Conservation (phyloP, 768 basidiomycete genomes). For the Candolleomyces eurysporus region DNA sequence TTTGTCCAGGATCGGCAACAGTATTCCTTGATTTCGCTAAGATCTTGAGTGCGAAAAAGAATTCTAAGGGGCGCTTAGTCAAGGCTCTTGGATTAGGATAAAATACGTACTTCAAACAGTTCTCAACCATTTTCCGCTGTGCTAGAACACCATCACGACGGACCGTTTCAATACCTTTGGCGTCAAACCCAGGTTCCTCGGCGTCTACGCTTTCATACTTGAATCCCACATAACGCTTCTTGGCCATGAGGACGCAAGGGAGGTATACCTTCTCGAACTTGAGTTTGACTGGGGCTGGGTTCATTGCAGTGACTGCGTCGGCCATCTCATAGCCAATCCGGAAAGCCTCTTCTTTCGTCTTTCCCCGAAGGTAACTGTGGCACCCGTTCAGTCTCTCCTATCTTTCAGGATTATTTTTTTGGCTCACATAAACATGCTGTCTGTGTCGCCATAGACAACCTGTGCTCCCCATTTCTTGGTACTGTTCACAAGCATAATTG, state of each 20-base stretch:
- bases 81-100: not conserved
- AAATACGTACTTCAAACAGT: slow-evolving; percentile 70
- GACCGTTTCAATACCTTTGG: slow-evolving; percentile 97
- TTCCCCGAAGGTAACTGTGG: slow-evolving; percentile 72
- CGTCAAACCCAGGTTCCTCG: slow-evolving; percentile 78
- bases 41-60: slow-evolving; percentile 85
- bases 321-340: slow-evolving; percentile 91
- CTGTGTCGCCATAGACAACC: slow-evolving; percentile 97
- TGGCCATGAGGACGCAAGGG: slow-evolving; percentile 93
- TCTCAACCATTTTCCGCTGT: slow-evolving; percentile 91
- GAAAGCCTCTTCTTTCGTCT: slow-evolving; percentile 92
- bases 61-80: slow-evolving; percentile 49
- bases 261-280: slow-evolving; percentile 99
- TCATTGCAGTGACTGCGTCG: slow-evolving; percentile 78
- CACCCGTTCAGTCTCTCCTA: not conserved
- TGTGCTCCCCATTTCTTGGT: slow-evolving; percentile 85
- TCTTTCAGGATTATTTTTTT: not conserved
- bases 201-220: slow-evolving; percentile 89
- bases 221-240: slow-evolving; percentile 98
- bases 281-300: slow-evolving; percentile 89
- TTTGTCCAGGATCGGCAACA: slow-evolving; percentile 83
- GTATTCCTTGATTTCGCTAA: slow-evolving; percentile 87
- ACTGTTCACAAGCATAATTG: slow-evolving; percentile 74
- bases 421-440: slow-evolving; percentile 81
- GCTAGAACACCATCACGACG: slow-evolving; percentile 89